These are phyloP conservation scores for Metarhizium album DNA, from an alignment of 2,329 filamentous ascomycete species.

Conservation along the genomic window DNA sequence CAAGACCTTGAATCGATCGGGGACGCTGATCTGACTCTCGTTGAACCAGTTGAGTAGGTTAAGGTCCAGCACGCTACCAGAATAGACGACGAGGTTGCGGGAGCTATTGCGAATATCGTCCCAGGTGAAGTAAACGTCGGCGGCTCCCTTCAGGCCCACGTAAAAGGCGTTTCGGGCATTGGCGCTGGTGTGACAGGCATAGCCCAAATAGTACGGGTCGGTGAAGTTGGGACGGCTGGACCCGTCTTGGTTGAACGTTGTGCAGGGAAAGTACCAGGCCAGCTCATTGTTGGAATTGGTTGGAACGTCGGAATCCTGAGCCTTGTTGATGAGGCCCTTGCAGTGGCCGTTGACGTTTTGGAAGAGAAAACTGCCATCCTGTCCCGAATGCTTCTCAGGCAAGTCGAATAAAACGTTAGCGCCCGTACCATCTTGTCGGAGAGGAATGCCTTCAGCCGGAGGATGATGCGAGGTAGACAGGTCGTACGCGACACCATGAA, in stretches of 20 bases:
- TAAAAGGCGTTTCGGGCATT: conserved; percentile 67
- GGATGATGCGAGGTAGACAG: conserved; percentile 69
- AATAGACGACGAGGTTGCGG: conserved; percentile 89
- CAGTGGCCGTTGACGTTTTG: conserved; percentile 97
- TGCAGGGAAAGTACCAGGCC: conserved; percentile 96
- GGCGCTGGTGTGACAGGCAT: conserved; percentile 74
- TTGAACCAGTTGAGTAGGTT: conserved; percentile 89
- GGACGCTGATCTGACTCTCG: conserved; percentile 62
- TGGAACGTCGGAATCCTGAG: conserved; percentile 64
- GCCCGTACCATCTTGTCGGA: conserved; percentile 32
- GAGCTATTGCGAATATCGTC: conserved; percentile 81
- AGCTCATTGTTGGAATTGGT: conserved; percentile 62
- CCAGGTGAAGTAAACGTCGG: conserved; percentile 95
- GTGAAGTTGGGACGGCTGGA: conserved; percentile 68
- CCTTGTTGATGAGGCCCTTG: conserved; percentile 74
- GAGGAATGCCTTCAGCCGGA: conserved; percentile 64
- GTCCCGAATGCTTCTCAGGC: conserved; percentile 69
- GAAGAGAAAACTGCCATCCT: conserved; percentile 93
- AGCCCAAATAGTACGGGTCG: conserved; percentile 67
- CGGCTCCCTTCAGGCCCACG: conserved; percentile 49
- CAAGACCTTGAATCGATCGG: conserved; percentile 68
- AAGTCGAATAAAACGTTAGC: conserved; percentile 82
- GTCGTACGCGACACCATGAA: conserved; percentile 86
- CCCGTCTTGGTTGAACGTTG: conserved; percentile 85
- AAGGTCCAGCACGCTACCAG: conserved; percentile 84